Evolutionary conservation across 1,139 yeast genomes (phyloP).

Genomic region (Arxiozyma heterogenica): DNA sequence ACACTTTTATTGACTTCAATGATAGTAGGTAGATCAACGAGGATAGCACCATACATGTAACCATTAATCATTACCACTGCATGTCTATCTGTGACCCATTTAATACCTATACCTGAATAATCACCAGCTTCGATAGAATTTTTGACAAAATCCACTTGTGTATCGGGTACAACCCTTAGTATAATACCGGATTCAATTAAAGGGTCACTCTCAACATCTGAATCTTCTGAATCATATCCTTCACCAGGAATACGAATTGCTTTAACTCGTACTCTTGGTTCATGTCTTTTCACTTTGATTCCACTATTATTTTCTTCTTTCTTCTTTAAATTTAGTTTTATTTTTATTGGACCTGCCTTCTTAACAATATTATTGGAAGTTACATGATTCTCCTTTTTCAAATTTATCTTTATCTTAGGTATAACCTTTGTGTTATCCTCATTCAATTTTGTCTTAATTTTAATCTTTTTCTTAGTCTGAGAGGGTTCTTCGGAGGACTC

Average conservation of each 20-base stretch:
- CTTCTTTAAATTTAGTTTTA: constrained; percentile 26
- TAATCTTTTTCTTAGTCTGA: constrained; percentile 18
- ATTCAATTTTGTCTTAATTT: constrained; percentile 20
- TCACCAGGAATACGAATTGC: constrained; percentile 86
- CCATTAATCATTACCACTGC: constrained; percentile 55
- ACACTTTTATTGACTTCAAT: constrained; percentile 83
- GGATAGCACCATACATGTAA: constrained; percentile 64
- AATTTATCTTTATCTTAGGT: constrained; percentile 27
- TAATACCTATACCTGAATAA: constrained; percentile 59
- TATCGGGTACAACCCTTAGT: constrained; percentile 67
- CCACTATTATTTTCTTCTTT: constrained; percentile 16
- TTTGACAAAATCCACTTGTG: constrained; percentile 56
- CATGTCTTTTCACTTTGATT: constrained; percentile 14
- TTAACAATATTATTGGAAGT: constrained; percentile 6
- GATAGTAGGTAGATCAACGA: constrained; percentile 84
- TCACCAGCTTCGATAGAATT: constrained; percentile 78
- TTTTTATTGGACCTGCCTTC: constrained; percentile 16
- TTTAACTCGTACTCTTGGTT: constrained; percentile 67
- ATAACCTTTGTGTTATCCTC: constrained; percentile 5
- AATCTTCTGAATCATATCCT: constrained; percentile 96
- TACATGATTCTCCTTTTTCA: constrained; percentile 22
- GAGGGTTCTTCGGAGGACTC: constrained; percentile 8
- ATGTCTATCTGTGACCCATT: constrained; percentile 66
- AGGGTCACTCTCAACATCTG: constrained; percentile 93
- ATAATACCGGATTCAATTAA: constrained; percentile 78